These are phyloP conservation scores for Dorcoceras hygrometricum DNA, from an alignment of 257 asterid genomes.

Conservation along the genomic window DNA sequence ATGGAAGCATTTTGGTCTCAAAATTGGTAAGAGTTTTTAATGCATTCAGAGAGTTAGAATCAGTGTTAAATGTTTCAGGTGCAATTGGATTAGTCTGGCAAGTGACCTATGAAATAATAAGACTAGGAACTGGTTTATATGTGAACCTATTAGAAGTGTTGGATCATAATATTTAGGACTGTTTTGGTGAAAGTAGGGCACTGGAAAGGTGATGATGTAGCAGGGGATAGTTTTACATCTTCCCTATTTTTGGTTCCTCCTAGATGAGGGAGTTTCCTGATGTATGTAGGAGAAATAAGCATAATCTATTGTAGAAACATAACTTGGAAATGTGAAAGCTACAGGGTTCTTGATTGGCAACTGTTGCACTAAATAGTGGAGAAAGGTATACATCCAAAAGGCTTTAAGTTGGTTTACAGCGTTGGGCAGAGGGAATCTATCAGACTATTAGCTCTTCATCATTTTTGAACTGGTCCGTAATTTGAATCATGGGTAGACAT, in stretches of 20 bases:
- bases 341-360: background rate
- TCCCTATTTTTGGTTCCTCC: background rate
- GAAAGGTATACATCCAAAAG: background rate
- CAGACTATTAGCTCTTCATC: background rate
- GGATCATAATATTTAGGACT: background rate
- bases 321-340: background rate
- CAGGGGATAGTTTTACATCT: background rate
- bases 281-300: background rate
- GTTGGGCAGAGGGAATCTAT: background rate
- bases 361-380: background rate
- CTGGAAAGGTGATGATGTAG: background rate
- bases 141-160: background rate
- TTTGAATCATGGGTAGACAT: background rate
- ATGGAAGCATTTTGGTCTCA: conserved; percentile 9
- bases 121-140: background rate
- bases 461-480: background rate
- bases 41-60: background rate
- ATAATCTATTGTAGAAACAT: background rate
- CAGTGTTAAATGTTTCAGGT: background rate
- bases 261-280: background rate
- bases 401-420: background rate
- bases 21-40: background rate
- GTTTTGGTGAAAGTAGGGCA: background rate
- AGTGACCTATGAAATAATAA: background rate
- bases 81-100: background rate